Evolutionary conservation across 2,329 filamentous ascomycete species (phyloP).

Genomic region (Bipolaris bicolor): DNA sequence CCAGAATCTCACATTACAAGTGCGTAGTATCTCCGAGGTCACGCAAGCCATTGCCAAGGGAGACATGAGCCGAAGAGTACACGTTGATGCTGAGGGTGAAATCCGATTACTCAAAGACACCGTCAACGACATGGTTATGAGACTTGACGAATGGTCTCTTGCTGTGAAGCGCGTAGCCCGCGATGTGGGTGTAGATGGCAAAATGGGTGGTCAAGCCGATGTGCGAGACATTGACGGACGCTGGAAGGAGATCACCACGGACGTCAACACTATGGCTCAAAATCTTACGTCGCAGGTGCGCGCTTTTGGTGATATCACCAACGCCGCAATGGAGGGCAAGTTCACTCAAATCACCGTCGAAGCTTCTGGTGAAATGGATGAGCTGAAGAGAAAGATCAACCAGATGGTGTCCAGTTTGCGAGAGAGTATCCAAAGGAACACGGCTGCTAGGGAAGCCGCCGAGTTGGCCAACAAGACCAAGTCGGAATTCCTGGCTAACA

Average conservation of each 20-base stretch:
- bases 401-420: constrained; percentile 97
- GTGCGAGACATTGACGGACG: constrained; percentile 89
- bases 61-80: constrained; percentile 94
- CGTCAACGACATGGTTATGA: constrained; percentile 98
- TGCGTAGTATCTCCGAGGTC: constrained; percentile 90
- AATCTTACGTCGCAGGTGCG: constrained; percentile 94
- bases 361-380: constrained; percentile 98
- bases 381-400: constrained; percentile 98
- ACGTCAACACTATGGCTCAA: constrained; percentile 88
- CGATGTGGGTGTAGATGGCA: constrained; percentile 95
- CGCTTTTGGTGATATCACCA: constrained; percentile 98
- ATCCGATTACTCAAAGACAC: constrained; percentile 93
- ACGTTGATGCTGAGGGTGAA: constrained; percentile 93
- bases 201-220: constrained; percentile 97
- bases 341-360: constrained; percentile 97
- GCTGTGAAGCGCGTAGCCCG: constrained; percentile 95
- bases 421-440: constrained; percentile 96
- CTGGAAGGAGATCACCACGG: constrained; percentile 98
- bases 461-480: constrained; percentile 98
- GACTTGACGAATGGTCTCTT: constrained; percentile 92
- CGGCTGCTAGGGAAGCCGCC: constrained; percentile 90
- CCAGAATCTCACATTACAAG: constrained; percentile 68
- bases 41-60: constrained; percentile 95
- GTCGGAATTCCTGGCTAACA: constrained; percentile 97
- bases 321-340: constrained; percentile 93